Evolutionary conservation across 1,284 basidiomycete genomes (phyloP).

Genomic region (Phylloboletellus chloephorus): DNA sequence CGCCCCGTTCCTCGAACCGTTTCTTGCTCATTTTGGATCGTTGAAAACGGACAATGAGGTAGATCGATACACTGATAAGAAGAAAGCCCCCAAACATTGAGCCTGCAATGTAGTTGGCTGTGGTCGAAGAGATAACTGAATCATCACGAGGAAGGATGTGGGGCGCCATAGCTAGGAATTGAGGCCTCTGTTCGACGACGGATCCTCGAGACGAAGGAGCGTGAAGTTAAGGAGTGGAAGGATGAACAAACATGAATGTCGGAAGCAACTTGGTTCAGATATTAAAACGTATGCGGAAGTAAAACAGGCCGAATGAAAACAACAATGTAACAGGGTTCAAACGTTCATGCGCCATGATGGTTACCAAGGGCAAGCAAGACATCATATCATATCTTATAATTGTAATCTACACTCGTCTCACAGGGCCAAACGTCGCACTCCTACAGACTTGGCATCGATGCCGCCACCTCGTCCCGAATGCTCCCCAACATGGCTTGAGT

Average conservation of each 20-base stretch:
- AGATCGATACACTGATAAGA: conserved; percentile 24
- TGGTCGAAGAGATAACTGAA: neutral
- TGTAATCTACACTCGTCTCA: no score
- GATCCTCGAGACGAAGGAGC: conserved; percentile 9
- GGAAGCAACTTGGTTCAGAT: no score
- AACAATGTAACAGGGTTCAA: no score
- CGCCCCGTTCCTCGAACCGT: conserved; percentile 35
- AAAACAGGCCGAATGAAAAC: no score
- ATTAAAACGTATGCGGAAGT: no score
- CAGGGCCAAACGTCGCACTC: neutral
- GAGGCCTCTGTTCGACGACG: neutral
- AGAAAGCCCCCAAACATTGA: conserved; percentile 24
- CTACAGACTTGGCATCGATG: conserved; percentile 2
- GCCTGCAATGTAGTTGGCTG: conserved; percentile 41
- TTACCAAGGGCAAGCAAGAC: neutral
- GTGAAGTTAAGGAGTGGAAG: conserved; percentile 13
- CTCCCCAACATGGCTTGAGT: conserved; percentile 28
- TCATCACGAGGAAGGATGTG: conserved; percentile 3
- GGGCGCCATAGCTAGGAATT: conserved; percentile 19
- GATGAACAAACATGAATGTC: no score
- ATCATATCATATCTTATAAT: no score
- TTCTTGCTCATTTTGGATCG: conserved; percentile 37
- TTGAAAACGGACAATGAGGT: conserved; percentile 32
- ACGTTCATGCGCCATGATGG: no score
- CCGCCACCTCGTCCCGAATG: conserved; percentile 28